Evolutionary conservation across 2,329 filamentous ascomycete genomes (phyloP).

Genomic region (Helotiales sp.): DNA sequence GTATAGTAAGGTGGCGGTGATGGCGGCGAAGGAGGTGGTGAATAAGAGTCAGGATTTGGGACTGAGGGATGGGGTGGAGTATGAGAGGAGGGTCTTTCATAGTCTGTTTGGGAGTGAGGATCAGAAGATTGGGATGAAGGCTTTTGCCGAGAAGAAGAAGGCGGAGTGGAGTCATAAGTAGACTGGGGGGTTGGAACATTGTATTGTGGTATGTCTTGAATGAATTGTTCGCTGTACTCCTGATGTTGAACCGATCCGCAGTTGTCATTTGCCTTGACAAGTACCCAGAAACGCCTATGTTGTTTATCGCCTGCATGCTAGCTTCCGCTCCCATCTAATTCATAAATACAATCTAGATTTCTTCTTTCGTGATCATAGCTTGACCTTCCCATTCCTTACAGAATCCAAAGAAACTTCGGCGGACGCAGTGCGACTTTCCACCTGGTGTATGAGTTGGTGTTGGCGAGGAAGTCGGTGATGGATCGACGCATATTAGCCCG

Average conservation of each 20-base stretch:
- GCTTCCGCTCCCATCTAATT: conserved; percentile 18
- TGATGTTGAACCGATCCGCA: conserved; percentile 21
- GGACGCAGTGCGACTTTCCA: conserved; percentile 32
- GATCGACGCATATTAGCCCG: conserved; percentile 40
- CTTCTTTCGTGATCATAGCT: conserved; percentile 28
- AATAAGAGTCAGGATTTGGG: conserved; percentile 96
- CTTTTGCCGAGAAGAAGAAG: conserved; percentile 95
- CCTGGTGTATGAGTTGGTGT: conserved; percentile 26
- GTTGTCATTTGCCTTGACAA: conserved; percentile 11
- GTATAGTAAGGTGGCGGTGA: conserved; percentile 84
- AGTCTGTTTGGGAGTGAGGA: conserved; percentile 90
- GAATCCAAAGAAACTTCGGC: conserved; percentile 37
- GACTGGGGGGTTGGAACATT: not conserved
- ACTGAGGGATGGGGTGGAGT: conserved; percentile 90
- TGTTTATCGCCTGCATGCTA: not conserved
- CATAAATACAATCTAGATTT: conserved; percentile 39
- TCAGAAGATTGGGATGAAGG: conserved; percentile 96
- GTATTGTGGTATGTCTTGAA: conserved; percentile 11
- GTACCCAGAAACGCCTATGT: conserved; percentile 20
- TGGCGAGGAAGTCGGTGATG: conserved; percentile 30
- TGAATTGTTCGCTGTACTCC: conserved; percentile 18
- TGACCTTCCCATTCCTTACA: conserved; percentile 37
- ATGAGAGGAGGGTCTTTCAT: conserved; percentile 92
- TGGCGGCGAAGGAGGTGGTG: conserved; percentile 95
- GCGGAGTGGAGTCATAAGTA: conserved; percentile 85